Percentiles rank a stretch among this genome's conserved stretches.
Conservation (phyloP, 2,329 filamentous ascomycete genomes). For the Lomentospora prolificans region DNA sequence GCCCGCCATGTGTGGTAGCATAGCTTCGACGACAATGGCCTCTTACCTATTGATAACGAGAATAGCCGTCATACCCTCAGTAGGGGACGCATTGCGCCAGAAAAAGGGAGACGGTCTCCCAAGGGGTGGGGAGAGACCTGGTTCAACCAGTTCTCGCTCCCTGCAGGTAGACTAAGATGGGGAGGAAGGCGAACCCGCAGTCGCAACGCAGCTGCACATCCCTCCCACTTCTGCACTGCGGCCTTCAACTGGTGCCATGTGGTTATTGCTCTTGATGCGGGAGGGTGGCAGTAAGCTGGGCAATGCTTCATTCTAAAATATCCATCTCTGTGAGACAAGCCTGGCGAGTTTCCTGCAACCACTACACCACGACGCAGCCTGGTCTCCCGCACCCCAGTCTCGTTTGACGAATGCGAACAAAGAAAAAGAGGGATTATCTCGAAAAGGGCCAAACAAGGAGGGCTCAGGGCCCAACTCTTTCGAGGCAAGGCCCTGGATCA, state of each 20-base stretch:
- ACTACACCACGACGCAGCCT: not conserved
- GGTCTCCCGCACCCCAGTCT: no score
- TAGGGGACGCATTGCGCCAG: not conserved
- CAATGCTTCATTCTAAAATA: no score
- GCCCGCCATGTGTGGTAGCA: not conserved
- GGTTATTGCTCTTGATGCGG: not conserved
- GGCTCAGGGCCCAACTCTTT: not conserved
- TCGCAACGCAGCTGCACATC: not conserved
- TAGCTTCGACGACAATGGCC: not conserved
- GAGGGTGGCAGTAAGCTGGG: not conserved
- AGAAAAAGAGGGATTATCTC: not conserved
- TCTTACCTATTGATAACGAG: not conserved
- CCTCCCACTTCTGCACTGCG: not conserved
- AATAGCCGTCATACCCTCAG: not conserved
- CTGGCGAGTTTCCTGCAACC: no score
- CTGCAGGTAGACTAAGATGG: no score
- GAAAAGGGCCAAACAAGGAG: not conserved
- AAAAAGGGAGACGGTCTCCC: not conserved
- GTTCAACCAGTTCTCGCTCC: no score
- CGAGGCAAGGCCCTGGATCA: no score
- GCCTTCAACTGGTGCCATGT: not conserved
- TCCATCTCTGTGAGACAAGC: no score
- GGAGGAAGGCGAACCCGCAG: not conserved
- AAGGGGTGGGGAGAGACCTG: no score
- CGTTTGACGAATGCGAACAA: not conserved